These are phyloP conservation scores for Desmodesmus armatus DNA, from an alignment of 139 green algal species.

Conservation along the genomic window DNA sequence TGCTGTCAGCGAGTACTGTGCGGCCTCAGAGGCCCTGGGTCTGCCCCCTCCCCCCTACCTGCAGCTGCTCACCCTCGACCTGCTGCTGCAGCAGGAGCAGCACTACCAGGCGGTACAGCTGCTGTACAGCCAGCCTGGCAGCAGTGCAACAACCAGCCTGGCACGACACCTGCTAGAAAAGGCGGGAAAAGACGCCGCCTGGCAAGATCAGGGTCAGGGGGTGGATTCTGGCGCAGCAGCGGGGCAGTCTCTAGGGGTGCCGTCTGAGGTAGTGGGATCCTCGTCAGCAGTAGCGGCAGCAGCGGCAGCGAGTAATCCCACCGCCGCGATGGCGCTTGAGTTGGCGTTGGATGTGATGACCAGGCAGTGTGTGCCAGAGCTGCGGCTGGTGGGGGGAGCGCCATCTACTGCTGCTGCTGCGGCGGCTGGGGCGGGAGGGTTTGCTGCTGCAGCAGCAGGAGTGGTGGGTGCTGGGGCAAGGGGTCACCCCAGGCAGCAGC, in stretches of 20 bases:
- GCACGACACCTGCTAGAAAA: conserved; percentile 41
- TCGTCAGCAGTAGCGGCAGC: not conserved
- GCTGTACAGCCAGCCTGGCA: conserved; percentile 30
- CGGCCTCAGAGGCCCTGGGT: conserved; percentile 40
- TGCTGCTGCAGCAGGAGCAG: conserved; percentile 61
- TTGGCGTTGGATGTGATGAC: conserved; percentile 25
- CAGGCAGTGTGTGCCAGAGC: conserved; percentile 10
- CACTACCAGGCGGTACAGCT: conserved; percentile 46
- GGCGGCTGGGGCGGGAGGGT: no score
- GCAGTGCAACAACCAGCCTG: not conserved
- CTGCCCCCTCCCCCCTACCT: conserved; percentile 53
- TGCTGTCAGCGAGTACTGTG: conserved; percentile 55
- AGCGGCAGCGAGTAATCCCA: not conserved
- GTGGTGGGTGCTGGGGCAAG: no score
- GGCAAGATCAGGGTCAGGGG: conserved; percentile 12
- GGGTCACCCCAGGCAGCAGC: not conserved
- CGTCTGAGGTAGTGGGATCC: not conserved
- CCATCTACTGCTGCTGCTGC: no score
- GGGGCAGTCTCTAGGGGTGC: not conserved
- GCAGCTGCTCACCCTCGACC: conserved; percentile 56
- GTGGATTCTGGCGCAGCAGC: not conserved
- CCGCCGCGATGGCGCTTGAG: conserved; percentile 21
- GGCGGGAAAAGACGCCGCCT: not conserved
- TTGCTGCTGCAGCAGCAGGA: conserved; percentile 27
- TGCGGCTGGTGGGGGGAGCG: not conserved